These are phyloP conservation scores for Cerioporus squamosus DNA, from an alignment of 1,284 basidiomycete species.

Conservation along the genomic window DNA sequence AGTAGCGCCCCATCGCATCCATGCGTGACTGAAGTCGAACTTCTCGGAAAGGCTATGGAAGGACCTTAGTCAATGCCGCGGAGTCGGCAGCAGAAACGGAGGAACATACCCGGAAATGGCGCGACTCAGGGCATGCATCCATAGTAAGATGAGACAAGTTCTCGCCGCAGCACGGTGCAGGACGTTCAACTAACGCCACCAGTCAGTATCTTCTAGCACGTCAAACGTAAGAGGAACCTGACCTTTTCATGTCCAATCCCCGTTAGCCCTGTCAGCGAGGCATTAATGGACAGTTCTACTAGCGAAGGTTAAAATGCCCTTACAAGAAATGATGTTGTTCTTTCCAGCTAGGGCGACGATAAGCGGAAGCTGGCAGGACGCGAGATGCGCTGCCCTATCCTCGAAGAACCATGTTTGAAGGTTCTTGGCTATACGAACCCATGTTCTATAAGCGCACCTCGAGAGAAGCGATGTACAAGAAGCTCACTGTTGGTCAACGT, in stretches of 20 bases:
- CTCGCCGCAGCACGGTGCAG: constrained; percentile 41
- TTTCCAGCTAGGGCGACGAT: constrained; percentile 50
- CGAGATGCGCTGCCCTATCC: constrained; percentile 44
- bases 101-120: constrained; percentile 28
- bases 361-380: constrained; percentile 47
- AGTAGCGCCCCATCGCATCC: constrained; percentile 43
- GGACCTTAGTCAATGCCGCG: neutral
- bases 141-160: constrained; percentile 39
- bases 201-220: neutral
- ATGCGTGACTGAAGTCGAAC: constrained; percentile 35
- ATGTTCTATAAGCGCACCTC: neutral
- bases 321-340: constrained; percentile 51
- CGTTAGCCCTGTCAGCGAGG: constrained; percentile 38
- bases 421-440: constrained; percentile 26
- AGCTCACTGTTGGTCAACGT: constrained; percentile 49
- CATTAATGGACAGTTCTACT: too few relatives aligned
- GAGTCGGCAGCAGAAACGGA: neutral
- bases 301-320: neutral
- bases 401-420: constrained; percentile 37
- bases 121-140: constrained; percentile 39
- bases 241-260: constrained; percentile 52
- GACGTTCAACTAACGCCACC: constrained; percentile 34
- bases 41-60: constrained; percentile 31
- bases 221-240: neutral
- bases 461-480: neutral